Evolutionary conservation across 805 yeast genomes (phyloP).

Genomic region (Diddensiella santjacobensis): DNA sequence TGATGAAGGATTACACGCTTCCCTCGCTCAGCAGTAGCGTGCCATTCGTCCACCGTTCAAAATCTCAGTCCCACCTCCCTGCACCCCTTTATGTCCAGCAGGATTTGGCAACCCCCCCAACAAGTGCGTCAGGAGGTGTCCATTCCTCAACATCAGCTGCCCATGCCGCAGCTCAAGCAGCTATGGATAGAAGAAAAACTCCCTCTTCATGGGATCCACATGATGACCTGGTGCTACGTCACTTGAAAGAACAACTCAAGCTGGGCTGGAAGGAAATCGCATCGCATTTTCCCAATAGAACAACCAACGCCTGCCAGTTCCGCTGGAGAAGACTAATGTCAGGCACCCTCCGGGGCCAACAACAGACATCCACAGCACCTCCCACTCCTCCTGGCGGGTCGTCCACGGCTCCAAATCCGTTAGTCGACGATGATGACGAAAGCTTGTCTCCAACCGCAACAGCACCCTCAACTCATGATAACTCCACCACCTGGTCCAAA

Average conservation of each 20-base stretch:
- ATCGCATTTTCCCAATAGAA: conserved; percentile 69
- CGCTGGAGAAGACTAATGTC: conserved; percentile 73
- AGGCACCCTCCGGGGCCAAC: conserved; percentile 36
- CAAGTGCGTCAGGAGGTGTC: not conserved
- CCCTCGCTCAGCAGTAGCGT: not conserved
- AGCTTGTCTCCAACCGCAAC: no score
- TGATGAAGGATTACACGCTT: not conserved
- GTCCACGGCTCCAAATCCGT: conserved; percentile 7
- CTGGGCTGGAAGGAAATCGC: conserved; percentile 90
- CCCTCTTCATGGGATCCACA: conserved; percentile 75
- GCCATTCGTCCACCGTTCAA: not conserved
- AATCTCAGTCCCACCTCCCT: not conserved
- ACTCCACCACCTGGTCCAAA: conserved; percentile 37
- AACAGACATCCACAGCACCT: conserved; percentile 15
- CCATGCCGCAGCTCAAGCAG: not conserved
- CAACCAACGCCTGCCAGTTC: conserved; percentile 87
- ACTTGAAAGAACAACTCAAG: conserved; percentile 75
- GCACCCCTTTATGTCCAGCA: not conserved
- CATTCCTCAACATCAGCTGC: not conserved
- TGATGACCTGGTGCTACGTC: conserved; percentile 68
- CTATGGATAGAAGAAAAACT: conserved; percentile 26
- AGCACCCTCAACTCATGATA: not conserved
- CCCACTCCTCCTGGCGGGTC: conserved; percentile 5
- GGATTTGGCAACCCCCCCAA: not conserved
- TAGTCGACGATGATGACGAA: conserved; percentile 3